Conservation (phyloP, 75 land plant species). For the Gnetum montanum region DNA sequence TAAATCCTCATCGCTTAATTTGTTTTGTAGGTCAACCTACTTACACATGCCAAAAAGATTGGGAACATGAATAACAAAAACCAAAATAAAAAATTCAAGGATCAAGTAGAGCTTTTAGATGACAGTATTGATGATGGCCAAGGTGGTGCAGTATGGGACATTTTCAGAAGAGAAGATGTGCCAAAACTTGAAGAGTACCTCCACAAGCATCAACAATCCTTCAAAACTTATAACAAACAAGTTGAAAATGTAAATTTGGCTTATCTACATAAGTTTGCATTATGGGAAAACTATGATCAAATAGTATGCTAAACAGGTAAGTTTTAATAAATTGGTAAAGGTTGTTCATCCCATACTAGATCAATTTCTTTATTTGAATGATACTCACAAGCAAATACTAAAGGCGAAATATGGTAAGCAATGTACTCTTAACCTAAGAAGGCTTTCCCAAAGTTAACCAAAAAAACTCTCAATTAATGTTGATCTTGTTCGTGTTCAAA, state of each 20-base stretch:
- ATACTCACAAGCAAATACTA: conserved; percentile 52
- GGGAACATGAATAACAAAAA: too few relatives aligned
- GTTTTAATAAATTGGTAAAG: conserved; percentile 15
- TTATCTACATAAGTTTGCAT: background rate
- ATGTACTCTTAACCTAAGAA: background rate
- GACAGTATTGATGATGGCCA: too few relatives aligned
- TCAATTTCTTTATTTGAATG: conserved; percentile 51
- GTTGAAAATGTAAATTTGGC: conserved; percentile 29
- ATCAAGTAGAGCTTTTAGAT: too few relatives aligned
- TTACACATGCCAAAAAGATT: too few relatives aligned
- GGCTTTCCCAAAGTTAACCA: background rate
- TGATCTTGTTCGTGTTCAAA: background rate
- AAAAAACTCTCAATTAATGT: background rate
- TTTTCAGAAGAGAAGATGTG: conserved; percentile 74
- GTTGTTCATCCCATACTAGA: conserved; percentile 80
- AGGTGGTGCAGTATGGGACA: conserved; percentile 92
- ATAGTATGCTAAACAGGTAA: background rate
- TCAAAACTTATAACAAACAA: conserved; percentile 36
- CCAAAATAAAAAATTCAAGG: too few relatives aligned
- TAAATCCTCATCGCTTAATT: too few relatives aligned
- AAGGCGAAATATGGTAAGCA: conserved; percentile 68
- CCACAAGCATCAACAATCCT: conserved; percentile 45
- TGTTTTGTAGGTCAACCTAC: too few relatives aligned
- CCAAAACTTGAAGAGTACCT: conserved; percentile 54
- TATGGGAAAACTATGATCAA: background rate